These are phyloP conservation scores for Yarrowia galli DNA, from an alignment of 1,139 yeast species.

Conservation along the genomic window DNA sequence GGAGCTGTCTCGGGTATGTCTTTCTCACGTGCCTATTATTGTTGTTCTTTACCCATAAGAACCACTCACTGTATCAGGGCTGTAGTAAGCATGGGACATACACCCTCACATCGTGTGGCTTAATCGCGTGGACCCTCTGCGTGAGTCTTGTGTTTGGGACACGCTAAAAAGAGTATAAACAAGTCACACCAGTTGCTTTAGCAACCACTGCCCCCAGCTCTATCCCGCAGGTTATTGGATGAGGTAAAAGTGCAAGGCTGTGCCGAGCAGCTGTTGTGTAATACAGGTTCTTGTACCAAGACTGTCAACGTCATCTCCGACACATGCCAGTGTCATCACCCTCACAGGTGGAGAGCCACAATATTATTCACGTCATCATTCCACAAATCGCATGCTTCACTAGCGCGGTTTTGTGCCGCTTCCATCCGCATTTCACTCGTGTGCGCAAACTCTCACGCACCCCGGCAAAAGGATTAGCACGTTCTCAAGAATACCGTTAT, in stretches of 20 bases:
- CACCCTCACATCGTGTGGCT: no score
- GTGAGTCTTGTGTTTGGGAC: not conserved
- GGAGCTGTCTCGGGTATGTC: not conserved
- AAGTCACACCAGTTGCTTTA: conserved; percentile 12
- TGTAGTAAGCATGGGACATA: no score
- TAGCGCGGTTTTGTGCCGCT: not conserved
- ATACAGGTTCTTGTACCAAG: no score
- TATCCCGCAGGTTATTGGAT: not conserved
- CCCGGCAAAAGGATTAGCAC: no score
- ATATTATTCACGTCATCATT: not conserved
- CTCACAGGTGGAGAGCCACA: not conserved
- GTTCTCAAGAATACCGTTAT: no score
- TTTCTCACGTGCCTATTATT: not conserved
- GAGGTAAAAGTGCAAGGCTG: no score
- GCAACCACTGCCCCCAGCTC: conserved; percentile 5
- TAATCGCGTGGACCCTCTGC: not conserved
- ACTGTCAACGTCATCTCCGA: no score
- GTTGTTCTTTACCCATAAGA: no score
- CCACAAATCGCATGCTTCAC: not conserved
- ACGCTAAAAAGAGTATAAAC: conserved; percentile 24
- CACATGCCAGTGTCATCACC: no score
- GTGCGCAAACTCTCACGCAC: not conserved
- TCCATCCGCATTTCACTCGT: not conserved
- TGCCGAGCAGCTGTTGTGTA: no score
- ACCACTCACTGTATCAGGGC: no score